Percentiles rank a stretch among this genome's conserved stretches.
Evolutionary conservation across 176 grass and related monocot species (phyloP).

Genomic region (Musa acuminata): DNA sequence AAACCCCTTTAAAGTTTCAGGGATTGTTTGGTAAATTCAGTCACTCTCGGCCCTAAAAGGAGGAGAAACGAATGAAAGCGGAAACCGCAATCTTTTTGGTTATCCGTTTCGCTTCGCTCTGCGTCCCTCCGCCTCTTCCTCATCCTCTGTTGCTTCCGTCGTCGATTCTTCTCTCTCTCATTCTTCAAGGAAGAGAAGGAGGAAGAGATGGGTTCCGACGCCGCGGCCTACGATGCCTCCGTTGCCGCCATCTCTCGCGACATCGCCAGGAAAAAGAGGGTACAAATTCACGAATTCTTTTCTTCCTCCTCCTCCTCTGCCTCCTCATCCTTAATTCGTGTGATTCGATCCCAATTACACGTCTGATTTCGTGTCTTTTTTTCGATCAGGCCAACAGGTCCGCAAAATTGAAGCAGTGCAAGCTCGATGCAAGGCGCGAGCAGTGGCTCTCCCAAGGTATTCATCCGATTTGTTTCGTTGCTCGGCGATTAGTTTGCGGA

Average conservation of each 20-base stretch:
- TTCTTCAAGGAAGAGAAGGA: conserved; percentile 12
- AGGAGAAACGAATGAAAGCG: background rate
- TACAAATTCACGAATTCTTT: background rate
- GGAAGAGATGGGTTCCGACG: conserved; percentile 33
- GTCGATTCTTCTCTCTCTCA: background rate
- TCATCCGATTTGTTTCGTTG: too few species aligned
- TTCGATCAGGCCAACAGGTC: conserved; percentile 50
- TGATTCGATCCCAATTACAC: conserved; percentile 25
- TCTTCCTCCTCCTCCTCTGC: background rate
- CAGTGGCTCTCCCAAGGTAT: conserved; percentile 95
- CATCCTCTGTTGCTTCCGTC: too few species aligned
- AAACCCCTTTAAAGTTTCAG: too few species aligned
- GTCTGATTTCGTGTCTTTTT: conserved; percentile 11
- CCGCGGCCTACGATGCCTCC: conserved; percentile 27
- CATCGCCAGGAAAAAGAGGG: conserved; percentile 71
- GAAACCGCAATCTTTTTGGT: background rate
- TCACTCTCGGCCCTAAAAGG: background rate
- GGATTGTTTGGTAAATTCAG: too few species aligned
- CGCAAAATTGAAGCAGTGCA: conserved; percentile 93
- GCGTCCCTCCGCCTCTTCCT: background rate
- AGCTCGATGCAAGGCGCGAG: conserved; percentile 77
- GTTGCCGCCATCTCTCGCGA: conserved; percentile 34
- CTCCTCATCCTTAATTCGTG: background rate
- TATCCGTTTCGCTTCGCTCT: background rate
- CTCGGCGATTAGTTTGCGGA: background rate